Evolutionary conservation across 805 yeast species (phyloP).

Genomic region (Peterozyma xylosa): DNA sequence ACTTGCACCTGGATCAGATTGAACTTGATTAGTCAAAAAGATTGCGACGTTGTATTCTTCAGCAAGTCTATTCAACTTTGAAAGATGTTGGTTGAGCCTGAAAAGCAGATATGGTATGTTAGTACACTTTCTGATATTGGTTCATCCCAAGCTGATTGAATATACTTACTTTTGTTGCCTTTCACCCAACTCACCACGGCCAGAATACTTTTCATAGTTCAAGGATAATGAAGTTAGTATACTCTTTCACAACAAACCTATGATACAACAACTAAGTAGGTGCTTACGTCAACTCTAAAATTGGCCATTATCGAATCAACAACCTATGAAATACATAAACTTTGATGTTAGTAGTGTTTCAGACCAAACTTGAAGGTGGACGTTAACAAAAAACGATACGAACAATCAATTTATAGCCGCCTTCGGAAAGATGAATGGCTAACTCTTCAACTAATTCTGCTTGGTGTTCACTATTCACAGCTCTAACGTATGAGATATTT

Average conservation of each 20-base stretch:
- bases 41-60: conserved; percentile 77
- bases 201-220: conserved; percentile 36
- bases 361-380: not conserved
- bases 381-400: conserved; percentile 8
- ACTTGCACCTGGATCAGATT: conserved; percentile 79
- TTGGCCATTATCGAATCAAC: conserved; percentile 76
- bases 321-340: conserved; percentile 15
- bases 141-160: conserved; percentile 25
- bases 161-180: conserved; percentile 60
- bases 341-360: not conserved
- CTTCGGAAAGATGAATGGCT: conserved; percentile 60
- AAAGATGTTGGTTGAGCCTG: conserved; percentile 43
- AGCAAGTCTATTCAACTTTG: conserved; percentile 49
- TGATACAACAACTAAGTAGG: too few species aligned
- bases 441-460: conserved; percentile 63
- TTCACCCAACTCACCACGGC: conserved; percentile 72
- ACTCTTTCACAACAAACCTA: not conserved
- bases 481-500: conserved; percentile 69
- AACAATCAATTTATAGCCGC: conserved; percentile 52
- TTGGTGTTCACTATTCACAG: conserved; percentile 74
- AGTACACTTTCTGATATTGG: not conserved
- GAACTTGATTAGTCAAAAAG: conserved; percentile 70
- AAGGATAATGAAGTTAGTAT: not conserved
- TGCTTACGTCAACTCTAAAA: conserved; percentile 58
- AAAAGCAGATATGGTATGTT: not conserved